Evolutionary conservation across 202 grass and related monocot genomes (phyloP), one percentile per base, ranked within the genome.

Genomic region (Digitaria exilis): DNA sequence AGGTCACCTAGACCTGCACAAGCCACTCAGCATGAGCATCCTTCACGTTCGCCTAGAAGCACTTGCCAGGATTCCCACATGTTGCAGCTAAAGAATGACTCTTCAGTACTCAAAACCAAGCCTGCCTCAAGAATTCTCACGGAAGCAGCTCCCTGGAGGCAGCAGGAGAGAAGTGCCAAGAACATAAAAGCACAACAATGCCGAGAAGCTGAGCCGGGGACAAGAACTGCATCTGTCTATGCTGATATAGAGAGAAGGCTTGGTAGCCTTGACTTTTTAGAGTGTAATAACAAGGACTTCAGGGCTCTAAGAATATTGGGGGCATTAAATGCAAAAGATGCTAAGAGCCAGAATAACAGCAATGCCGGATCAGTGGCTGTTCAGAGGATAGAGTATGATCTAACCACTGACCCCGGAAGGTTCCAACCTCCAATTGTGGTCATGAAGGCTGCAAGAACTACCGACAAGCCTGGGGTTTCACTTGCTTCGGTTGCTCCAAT

Each of bases 401-500:
- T 37, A 15, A 58, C 37, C 69, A 90, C 75, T 18, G 74, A 48
- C 72, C 78, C 86, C 30, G 87, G 82, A 88, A 84, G 65, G 77
- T 89, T 89, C 58, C 87, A 92, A 24, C 83, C 93, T 87, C 91
- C 93, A 31, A 90, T 99, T 73, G 91, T 99, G 43, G 83, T 99
- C 44, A 96, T 99, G 87, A 94, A 94, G 71, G 88, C 91, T 17
- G 84, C 88, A 82, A 94, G 89, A 87, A 84, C 68, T 41, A 56
- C 72, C 29, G 65, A 66, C 74, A 78, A 76, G 68, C 24, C 83
- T 44, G 83, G 70, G 51, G 84, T 78, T 87, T 82, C 80, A 82
- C 25, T 70, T 78, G 71, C 86, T 80, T 81, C 88, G 25, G 87
- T 52, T 83, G 85, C 84, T 69, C 88, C 88, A 48, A 44, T 82